Evolutionary conservation across 805 yeast genomes (phyloP).

Genomic region (Starmerella stellata): DNA sequence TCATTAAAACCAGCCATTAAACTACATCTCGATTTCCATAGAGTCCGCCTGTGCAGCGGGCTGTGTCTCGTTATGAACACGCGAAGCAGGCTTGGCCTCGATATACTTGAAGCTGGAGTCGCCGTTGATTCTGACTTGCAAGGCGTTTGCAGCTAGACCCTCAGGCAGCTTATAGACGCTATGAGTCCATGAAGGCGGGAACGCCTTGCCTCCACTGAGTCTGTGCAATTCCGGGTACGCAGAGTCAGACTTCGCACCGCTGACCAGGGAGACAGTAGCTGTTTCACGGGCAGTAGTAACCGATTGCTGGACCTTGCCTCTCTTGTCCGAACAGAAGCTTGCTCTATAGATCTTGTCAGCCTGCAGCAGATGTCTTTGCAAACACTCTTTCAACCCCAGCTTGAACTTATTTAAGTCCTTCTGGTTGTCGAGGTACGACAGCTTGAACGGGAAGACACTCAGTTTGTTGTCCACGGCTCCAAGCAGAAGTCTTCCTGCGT

Average conservation of each 20-base stretch:
- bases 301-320: slow-evolving; percentile 32
- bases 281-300: slow-evolving; percentile 56
- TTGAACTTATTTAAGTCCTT: slow-evolving; percentile 40
- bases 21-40: slow-evolving; percentile 9
- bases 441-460: slow-evolving; percentile 84
- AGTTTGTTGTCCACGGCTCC: slow-evolving; percentile 44
- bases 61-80: background rate
- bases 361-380: slow-evolving; percentile 61
- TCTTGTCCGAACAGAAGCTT: slow-evolving; percentile 51
- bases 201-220: slow-evolving; percentile 59
- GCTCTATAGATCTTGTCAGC: slow-evolving; percentile 56
- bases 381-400: slow-evolving; percentile 63
- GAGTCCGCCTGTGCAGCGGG: background rate
- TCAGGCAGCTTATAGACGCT: slow-evolving; percentile 49
- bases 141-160: slow-evolving; percentile 22
- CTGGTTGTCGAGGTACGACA: slow-evolving; percentile 46
- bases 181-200: slow-evolving; percentile 73
- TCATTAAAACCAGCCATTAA: too few species aligned
- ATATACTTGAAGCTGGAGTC: slow-evolving; percentile 21
- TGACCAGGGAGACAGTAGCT: slow-evolving; percentile 50
- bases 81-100: slow-evolving; percentile 17
- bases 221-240: slow-evolving; percentile 42
- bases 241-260: slow-evolving; percentile 24
- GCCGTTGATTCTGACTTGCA: slow-evolving; percentile 17
- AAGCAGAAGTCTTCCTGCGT: slow-evolving; percentile 52